phyloP scores from a whole-genome alignment of 2,329 filamentous ascomycete species.

The Epichloe bromicola region DNA sequence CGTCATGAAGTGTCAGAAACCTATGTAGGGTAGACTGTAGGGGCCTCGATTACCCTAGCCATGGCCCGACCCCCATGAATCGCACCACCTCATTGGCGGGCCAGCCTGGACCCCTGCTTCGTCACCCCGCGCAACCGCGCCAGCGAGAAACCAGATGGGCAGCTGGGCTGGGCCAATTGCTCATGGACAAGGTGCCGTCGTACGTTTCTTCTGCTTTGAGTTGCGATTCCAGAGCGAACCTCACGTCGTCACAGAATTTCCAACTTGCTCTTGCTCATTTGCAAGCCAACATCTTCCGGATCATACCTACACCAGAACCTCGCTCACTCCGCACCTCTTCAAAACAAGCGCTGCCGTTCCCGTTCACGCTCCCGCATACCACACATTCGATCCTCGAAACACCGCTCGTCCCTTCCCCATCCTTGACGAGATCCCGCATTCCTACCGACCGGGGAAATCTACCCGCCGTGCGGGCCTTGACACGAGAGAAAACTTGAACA shows the following conservation, averaged over 20 bases:
- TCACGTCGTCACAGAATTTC: too few relatives aligned
- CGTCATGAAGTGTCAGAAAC: too few relatives aligned
- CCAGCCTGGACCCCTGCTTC: neutral
- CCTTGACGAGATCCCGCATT: too few relatives aligned
- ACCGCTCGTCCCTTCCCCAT: too few relatives aligned
- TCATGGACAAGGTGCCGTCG: too few relatives aligned
- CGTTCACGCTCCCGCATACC: constrained; percentile 1
- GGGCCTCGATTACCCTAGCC: neutral
- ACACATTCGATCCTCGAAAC: neutral
- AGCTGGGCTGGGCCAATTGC: neutral
- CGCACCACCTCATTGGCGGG: neutral
- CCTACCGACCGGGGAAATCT: neutral
- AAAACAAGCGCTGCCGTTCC: neutral
- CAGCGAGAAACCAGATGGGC: neutral
- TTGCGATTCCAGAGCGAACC: too few relatives aligned
- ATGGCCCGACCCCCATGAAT: neutral
- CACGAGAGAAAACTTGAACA: neutral
- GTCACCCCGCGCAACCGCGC: constrained; percentile 12
- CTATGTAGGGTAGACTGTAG: too few relatives aligned
- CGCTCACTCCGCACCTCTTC: neutral
- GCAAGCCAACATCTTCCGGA: too few relatives aligned
- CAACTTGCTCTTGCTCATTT: too few relatives aligned
- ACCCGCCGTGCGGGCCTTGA: neutral
- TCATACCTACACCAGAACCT: too few relatives aligned
- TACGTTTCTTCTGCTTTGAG: too few relatives aligned